Conservation (phyloP, 1,284 basidiomycete genomes). For the Sphaerobolus stellatus region DNA sequence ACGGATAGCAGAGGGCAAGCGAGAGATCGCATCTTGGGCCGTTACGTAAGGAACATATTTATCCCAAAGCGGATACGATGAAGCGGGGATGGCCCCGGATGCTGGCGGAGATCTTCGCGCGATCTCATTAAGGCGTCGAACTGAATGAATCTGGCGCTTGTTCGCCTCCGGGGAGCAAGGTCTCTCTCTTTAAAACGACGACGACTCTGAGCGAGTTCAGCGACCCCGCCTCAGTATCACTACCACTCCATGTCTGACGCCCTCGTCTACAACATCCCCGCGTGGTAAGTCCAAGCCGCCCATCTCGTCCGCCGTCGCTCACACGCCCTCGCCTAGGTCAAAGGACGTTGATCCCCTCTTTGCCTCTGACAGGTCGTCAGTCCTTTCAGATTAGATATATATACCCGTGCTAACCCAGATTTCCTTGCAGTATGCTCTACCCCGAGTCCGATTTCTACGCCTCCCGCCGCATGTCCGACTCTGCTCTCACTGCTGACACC, state of each 20-base stretch:
- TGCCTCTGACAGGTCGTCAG: slow-evolving; percentile 20
- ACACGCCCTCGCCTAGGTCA: slow-evolving; percentile 21
- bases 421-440: slow-evolving; percentile 30
- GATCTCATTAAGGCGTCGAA: not conserved
- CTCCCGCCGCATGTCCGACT: slow-evolving; percentile 60
- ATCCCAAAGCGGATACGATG: not conserved
- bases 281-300: slow-evolving; percentile 45
- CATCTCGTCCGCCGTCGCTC: slow-evolving; percentile 10
- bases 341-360: slow-evolving; percentile 26
- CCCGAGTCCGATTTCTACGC: slow-evolving; percentile 45
- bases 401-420: slow-evolving; percentile 8
- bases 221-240: no score
- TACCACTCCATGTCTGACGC: slow-evolving; percentile 55
- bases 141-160: slow-evolving; percentile 10
- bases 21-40: slow-evolving; percentile 10
- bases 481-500: slow-evolving; percentile 51
- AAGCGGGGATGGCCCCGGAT: no score
- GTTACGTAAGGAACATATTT: not conserved
- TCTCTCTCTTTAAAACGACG: no score
- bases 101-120: not conserved
- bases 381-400: slow-evolving; percentile 10
- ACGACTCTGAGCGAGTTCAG: no score
- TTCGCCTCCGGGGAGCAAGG: slow-evolving; percentile 38
- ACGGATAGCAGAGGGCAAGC: slow-evolving; percentile 2
- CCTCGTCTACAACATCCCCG: slow-evolving; percentile 61